Evolutionary conservation across 2,329 filamentous ascomycete genomes (phyloP).

Genomic region (Aspergillus clavatus): DNA sequence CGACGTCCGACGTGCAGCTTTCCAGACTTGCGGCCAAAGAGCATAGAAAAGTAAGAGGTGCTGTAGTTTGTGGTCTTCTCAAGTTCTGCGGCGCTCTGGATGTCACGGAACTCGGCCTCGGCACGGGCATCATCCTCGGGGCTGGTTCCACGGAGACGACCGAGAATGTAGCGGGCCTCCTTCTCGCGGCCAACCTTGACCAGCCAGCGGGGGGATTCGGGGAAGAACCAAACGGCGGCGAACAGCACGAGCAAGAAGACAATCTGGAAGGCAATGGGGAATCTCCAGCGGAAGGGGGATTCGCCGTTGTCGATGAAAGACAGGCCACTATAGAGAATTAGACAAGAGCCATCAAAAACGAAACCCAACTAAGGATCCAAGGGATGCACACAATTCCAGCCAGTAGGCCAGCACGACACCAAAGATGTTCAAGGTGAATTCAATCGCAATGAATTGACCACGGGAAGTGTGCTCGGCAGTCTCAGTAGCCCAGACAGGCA

Average conservation of each 20-base stretch:
- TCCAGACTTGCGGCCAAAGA: constrained; percentile 61
- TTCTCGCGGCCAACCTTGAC: constrained; percentile 62
- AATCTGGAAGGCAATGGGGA: constrained; percentile 67
- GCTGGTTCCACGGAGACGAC: constrained; percentile 57
- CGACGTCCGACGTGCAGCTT: constrained; percentile 63
- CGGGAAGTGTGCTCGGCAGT: constrained; percentile 63
- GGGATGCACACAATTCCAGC: constrained; percentile 46
- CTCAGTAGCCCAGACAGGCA: constrained; percentile 68
- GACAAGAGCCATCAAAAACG: neutral
- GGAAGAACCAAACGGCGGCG: constrained; percentile 59
- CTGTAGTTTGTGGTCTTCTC: constrained; percentile 52
- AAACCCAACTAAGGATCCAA: too few species aligned
- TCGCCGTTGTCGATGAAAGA: constrained; percentile 57
- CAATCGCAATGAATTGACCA: constrained; percentile 65
- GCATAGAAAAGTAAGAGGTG: constrained; percentile 61
- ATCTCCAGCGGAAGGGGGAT: constrained; percentile 60
- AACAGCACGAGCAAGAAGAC: constrained; percentile 57
- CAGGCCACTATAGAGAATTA: constrained; percentile 41
- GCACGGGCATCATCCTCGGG: constrained; percentile 51
- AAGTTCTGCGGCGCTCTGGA: constrained; percentile 57
- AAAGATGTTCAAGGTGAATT: constrained; percentile 70
- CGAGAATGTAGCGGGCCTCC: constrained; percentile 63
- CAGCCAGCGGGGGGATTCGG: constrained; percentile 58
- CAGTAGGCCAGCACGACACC: constrained; percentile 63
- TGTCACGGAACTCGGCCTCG: constrained; percentile 64